Evolutionary conservation across 441 rosid genomes (phyloP), one percentile per base, ranked within the genome.

Genomic region (Sinapis alba): DNA sequence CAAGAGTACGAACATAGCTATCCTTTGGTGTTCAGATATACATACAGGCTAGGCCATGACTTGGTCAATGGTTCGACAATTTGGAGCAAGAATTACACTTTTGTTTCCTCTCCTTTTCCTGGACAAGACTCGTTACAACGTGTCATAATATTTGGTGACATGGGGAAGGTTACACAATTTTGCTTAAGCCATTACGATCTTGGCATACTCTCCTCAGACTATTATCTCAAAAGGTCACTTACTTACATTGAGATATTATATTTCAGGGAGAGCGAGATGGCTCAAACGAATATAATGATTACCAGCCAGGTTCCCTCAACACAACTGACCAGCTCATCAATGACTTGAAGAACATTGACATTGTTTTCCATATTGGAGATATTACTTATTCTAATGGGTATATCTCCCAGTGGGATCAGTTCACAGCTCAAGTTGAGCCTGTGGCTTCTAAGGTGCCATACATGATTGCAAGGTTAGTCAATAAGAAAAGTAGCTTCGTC

Each of bases 321-420:
- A 95, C 99, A 24, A 91, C 97, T 4, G 96, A 93, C 76, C 93
- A 88, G 77, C 84, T 95, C 76, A 82, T 90, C 63, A 87, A 77
- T 68, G 99, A 93, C 79, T 75, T 91, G 73, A 71, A 63, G 68
- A 75, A 91, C 84, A 72, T 82, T 63, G 94, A 93, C 83, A 88
- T 91, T 65, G 90, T 93, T 50, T 91, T 93, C 82, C 98, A 90
- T 78, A 93, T 93, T 18, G 98, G 99, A 75, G 99, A 95, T 65
- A 58, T 95, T 50, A 66, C 91, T 3, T 93, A 95, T 79, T 56
- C 99, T 24, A 95, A 95, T 74, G 99, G 99, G 26, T 95, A 93
- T 72, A 36, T 95, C 76, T 92, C 99, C 5, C 96, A 95, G 73
- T 95, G 99, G 99, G 99, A 95, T 80, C 99, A 95, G 69, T 92